These are phyloP conservation scores for Chrysanthemum lavandulifolium DNA, from an alignment of 129 eudicot genomes.

Conservation along the genomic window DNA sequence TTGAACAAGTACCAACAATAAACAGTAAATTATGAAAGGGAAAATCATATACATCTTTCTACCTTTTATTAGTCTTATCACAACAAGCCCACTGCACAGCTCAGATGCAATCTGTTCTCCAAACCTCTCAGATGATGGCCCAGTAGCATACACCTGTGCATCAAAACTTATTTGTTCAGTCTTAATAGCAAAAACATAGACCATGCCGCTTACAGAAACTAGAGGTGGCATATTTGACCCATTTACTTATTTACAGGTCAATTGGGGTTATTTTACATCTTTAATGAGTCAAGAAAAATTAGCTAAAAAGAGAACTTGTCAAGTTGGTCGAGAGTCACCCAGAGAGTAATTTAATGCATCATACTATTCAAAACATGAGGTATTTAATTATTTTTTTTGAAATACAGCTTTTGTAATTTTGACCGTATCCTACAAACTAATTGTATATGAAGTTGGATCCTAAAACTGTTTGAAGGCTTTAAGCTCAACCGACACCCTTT, in stretches of 20 bases:
- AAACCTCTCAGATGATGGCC: slow-evolving; percentile 90
- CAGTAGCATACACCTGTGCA: slow-evolving; percentile 80
- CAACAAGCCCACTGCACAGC: slow-evolving; percentile 84
- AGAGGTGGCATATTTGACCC: not conserved
- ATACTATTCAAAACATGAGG: too few species aligned
- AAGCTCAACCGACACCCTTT: too few species aligned
- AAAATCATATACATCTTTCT: slow-evolving; percentile 57
- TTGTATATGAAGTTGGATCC: too few species aligned
- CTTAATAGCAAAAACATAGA: slow-evolving; percentile 1
- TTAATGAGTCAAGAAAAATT: not conserved
- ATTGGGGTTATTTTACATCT: not conserved
- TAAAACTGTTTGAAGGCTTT: too few species aligned
- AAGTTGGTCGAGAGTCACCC: not conserved
- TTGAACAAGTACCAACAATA: slow-evolving; percentile 22
- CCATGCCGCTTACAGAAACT: not conserved
- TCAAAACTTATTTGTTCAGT: not conserved
- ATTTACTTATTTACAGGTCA: not conserved
- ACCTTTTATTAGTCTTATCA: slow-evolving; percentile 28
- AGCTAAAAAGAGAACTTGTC: not conserved
- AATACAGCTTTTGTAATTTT: too few species aligned
- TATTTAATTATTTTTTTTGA: too few species aligned
- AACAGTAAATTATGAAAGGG: slow-evolving; percentile 9
- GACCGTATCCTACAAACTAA: too few species aligned
- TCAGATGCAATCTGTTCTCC: slow-evolving; percentile 87
- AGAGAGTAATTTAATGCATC: not conserved